phyloP scores from a whole-genome alignment of 345 rosid genomes.

The Gossypium stocksii region DNA sequence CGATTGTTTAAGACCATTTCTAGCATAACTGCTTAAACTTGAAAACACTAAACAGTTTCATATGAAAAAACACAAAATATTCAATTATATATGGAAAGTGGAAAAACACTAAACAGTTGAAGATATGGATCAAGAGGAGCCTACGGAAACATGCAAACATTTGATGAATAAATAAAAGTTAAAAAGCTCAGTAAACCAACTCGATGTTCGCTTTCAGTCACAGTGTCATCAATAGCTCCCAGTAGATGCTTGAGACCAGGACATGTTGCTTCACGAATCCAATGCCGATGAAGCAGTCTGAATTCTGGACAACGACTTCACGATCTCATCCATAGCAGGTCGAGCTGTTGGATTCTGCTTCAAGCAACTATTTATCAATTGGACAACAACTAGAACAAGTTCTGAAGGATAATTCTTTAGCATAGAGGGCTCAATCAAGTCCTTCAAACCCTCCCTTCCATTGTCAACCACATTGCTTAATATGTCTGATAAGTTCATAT shows the following conservation, averaged over 20 bases:
- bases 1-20: no score
- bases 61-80: background rate
- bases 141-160: background rate
- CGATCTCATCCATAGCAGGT: conserved; percentile 63
- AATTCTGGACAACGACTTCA: conserved; percentile 45
- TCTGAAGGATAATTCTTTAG: conserved; percentile 42
- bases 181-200: background rate
- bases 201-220: background rate
- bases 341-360: conserved; percentile 52
- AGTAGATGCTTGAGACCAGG: background rate
- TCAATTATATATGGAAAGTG: background rate
- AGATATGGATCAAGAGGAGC: background rate
- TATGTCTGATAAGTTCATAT: conserved; percentile 27
- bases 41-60: no score
- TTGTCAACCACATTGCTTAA: conserved; percentile 19
- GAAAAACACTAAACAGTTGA: background rate
- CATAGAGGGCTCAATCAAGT: conserved; percentile 37
- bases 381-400: conserved; percentile 32
- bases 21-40: no score
- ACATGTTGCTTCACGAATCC: conserved; percentile 30
- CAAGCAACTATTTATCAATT: conserved; percentile 51
- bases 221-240: background rate
- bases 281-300: conserved; percentile 31
- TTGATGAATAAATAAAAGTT: background rate
- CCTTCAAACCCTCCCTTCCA: conserved; percentile 26